Evolutionary conservation across 2,329 filamentous ascomycete species (phyloP).

Genomic region (Colletotrichum sp.): DNA sequence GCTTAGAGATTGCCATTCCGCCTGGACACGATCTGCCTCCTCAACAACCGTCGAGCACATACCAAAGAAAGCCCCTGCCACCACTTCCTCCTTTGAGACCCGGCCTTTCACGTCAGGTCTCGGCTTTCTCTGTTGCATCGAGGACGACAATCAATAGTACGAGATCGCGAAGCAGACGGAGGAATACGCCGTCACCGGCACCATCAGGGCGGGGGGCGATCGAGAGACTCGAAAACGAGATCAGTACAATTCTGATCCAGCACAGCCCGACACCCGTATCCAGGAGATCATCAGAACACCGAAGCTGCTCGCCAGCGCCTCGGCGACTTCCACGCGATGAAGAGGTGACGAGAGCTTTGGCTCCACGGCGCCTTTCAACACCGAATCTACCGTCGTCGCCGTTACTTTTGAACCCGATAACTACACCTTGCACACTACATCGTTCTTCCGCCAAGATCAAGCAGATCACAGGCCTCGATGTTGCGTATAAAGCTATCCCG

Average conservation of each 20-base stretch:
- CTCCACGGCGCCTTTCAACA: slow-evolving; percentile 8
- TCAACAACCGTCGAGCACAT: slow-evolving; percentile 20
- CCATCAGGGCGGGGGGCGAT: not conserved
- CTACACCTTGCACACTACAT: slow-evolving; percentile 25
- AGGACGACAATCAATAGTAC: not conserved
- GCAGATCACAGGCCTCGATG: slow-evolving; percentile 45
- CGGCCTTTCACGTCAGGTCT: not conserved
- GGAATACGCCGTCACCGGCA: not conserved
- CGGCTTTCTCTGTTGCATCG: not conserved
- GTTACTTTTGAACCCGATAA: not conserved
- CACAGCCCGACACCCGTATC: not conserved
- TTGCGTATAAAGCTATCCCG: slow-evolving; percentile 25
- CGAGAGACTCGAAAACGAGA: slow-evolving; percentile 3
- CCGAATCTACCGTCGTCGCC: not conserved
- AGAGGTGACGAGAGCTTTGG: not conserved
- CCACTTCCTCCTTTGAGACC: slow-evolving; percentile 23
- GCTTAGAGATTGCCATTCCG: slow-evolving; percentile 24
- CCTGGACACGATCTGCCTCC: slow-evolving; percentile 22
- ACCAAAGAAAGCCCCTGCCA: slow-evolving; percentile 30
- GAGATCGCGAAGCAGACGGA: slow-evolving; percentile 6
- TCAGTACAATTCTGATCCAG: slow-evolving; percentile 9
- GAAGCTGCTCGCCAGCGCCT: slow-evolving; percentile 7
- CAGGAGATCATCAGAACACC: not conserved
- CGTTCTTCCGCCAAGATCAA: slow-evolving; percentile 43
- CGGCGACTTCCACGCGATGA: not conserved